phyloP scores from a whole-genome alignment of 163 green algal genomes.

The Chloromonas sp. region DNA sequence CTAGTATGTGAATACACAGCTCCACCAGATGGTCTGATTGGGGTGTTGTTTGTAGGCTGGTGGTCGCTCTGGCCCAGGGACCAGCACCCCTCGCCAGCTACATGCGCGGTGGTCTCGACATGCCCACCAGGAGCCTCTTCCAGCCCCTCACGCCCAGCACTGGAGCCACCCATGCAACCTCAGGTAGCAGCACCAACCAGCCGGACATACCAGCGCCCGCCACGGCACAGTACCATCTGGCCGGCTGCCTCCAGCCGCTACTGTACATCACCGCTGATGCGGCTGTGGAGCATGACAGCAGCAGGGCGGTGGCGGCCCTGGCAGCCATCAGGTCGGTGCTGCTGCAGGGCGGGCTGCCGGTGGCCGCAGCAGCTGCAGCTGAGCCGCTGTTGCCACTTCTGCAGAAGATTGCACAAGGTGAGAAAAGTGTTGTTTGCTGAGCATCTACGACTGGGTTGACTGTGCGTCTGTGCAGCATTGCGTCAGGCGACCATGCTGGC shows the following conservation, averaged over 20 bases:
- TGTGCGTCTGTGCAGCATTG: too few relatives aligned
- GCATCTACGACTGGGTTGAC: too few relatives aligned
- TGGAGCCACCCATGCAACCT: too few relatives aligned
- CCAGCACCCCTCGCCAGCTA: neutral
- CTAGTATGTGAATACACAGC: too few relatives aligned
- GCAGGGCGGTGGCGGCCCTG: neutral
- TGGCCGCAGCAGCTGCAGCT: neutral
- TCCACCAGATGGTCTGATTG: too few relatives aligned
- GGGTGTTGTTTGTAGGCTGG: neutral
- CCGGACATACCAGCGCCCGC: too few relatives aligned
- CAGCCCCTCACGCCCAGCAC: too few relatives aligned
- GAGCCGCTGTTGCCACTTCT: neutral
- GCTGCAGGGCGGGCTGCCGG: neutral
- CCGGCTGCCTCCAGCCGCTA: neutral
- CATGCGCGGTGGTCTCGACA: neutral
- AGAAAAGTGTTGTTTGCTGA: neutral
- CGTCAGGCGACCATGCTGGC: too few relatives aligned
- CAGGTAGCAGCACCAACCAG: too few relatives aligned
- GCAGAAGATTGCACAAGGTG: neutral
- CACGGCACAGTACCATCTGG: neutral
- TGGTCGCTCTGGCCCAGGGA: neutral
- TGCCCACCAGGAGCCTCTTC: too few relatives aligned
- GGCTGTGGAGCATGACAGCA: neutral
- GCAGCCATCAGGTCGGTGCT: neutral
- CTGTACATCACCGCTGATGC: neutral